Conservation (phyloP, 192 early-diverging fungal genomes). For the Coemansia sp. region DNA sequence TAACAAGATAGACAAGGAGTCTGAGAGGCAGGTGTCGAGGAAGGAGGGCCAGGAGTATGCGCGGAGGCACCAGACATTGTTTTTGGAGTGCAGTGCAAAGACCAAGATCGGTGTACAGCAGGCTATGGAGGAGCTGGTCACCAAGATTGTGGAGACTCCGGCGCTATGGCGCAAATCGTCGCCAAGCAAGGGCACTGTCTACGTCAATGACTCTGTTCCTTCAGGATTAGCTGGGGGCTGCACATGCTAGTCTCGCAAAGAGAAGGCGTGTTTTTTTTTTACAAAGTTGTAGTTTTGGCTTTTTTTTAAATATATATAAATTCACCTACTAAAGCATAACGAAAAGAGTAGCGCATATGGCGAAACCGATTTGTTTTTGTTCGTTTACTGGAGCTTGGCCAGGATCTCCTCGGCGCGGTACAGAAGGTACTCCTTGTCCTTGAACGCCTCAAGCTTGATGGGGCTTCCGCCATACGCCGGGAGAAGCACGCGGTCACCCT, state of each 20-base stretch:
- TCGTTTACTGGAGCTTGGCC: constrained; percentile 76
- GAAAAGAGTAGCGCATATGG: too few relatives aligned
- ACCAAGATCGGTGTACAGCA: constrained; percentile 89
- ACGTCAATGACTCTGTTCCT: constrained; percentile 45
- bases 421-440: constrained; percentile 84
- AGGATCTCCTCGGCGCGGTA: constrained; percentile 94
- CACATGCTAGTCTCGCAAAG: constrained; percentile 19
- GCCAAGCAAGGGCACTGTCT: constrained; percentile 31
- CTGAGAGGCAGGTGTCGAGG: constrained; percentile 64
- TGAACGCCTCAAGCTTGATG: constrained; percentile 79
- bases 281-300: too few relatives aligned
- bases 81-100: constrained; percentile 96
- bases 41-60: constrained; percentile 94
- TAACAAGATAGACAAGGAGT: constrained; percentile 96
- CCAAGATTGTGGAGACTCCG: constrained; percentile 78
- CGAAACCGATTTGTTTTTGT: too few relatives aligned
- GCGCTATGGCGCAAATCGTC: constrained; percentile 63
- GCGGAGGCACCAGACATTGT: constrained; percentile 84
- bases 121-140: constrained; percentile 92
- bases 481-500: constrained; percentile 94
- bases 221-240: constrained; percentile 41
- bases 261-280: not conserved
- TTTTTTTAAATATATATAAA: constrained; percentile 5
- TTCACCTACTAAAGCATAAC: not conserved
- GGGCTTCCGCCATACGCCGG: constrained; percentile 92